Conservation (phyloP, 495 filamentous ascomycete genomes). For the Penicillium riverlandense region DNA sequence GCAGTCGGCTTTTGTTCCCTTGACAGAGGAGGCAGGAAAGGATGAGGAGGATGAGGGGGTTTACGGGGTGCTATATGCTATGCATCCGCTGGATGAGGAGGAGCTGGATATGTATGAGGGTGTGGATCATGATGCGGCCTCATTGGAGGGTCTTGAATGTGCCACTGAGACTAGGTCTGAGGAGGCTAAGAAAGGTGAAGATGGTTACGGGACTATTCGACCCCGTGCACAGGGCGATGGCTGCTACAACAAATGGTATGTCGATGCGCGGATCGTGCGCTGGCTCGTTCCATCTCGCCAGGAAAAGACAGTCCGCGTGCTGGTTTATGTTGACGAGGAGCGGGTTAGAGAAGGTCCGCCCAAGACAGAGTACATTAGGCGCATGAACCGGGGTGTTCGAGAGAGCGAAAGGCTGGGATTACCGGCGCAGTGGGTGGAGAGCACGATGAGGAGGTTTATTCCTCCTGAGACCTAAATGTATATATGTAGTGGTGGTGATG, state of each 20-base stretch:
- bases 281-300: constrained; percentile 20
- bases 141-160: not conserved
- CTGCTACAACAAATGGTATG: constrained; percentile 35
- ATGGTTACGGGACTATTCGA: constrained; percentile 25
- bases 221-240: constrained; percentile 28
- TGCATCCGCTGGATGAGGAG: constrained; percentile 29
- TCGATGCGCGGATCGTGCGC: constrained; percentile 20
- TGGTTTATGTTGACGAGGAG: constrained; percentile 55
- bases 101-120: constrained; percentile 37
- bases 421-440: constrained; percentile 47
- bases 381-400: constrained; percentile 61
- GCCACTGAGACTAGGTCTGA: not conserved
- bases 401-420: constrained; percentile 54
- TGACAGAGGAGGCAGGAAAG: no score
- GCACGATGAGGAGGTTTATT: constrained; percentile 52
- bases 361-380: constrained; percentile 54
- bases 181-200: no score
- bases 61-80: constrained; percentile 59
- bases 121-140: constrained; percentile 18
- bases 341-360: constrained; percentile 32
- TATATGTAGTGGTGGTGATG: not conserved
- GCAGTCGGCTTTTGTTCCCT: constrained; percentile 5
- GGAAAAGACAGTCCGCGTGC: constrained; percentile 17
- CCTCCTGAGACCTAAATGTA: constrained; percentile 8
- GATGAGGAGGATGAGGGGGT: constrained; percentile 22